A percentile compares a stretch with the other conserved stretches of the same genome.
Conservation (phyloP, 2,329 filamentous ascomycete species). For the Ceratocystis huliohia region DNA sequence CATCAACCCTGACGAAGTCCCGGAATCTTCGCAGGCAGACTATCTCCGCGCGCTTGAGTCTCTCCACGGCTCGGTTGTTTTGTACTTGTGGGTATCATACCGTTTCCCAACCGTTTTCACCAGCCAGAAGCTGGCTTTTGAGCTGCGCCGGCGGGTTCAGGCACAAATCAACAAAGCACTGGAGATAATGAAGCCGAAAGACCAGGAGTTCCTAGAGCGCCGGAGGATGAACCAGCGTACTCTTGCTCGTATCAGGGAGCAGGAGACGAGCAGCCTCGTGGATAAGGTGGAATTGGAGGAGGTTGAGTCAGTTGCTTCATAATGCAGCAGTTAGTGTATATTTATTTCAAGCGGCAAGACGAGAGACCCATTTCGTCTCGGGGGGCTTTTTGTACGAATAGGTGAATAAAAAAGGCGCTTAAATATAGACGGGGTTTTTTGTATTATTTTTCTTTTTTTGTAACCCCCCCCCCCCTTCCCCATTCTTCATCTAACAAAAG, state of each 20-base stretch:
- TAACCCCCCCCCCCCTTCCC: no score
- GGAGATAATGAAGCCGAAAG: conserved; percentile 39
- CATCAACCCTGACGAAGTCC: conserved; percentile 34
- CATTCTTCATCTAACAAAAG: no score
- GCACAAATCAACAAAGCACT: conserved; percentile 46
- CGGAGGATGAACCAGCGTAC: conserved; percentile 26
- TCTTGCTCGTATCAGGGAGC: conserved; percentile 19
- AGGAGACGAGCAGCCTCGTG: conserved; percentile 23
- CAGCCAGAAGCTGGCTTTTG: conserved; percentile 60
- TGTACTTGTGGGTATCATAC: conserved; percentile 90
- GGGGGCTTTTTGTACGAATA: background rate
- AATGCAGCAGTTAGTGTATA: background rate
- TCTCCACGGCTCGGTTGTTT: conserved; percentile 68
- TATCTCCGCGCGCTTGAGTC: conserved; percentile 60
- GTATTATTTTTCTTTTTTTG: no score
- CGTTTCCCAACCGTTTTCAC: conserved; percentile 71
- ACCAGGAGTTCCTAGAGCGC: conserved; percentile 26
- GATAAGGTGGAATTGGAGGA: conserved; percentile 19
- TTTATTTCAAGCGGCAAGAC: background rate
- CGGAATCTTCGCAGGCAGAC: conserved; percentile 30
- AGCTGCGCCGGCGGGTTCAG: conserved; percentile 68
- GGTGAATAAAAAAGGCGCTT: background rate
- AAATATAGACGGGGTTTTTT: no score
- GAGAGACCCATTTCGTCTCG: background rate
- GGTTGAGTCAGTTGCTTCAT: conserved; percentile 10